Base-by-base conservation (phyloP, 768 basidiomycete genomes). In the Phlebiopsis flavidoalba region DNA sequence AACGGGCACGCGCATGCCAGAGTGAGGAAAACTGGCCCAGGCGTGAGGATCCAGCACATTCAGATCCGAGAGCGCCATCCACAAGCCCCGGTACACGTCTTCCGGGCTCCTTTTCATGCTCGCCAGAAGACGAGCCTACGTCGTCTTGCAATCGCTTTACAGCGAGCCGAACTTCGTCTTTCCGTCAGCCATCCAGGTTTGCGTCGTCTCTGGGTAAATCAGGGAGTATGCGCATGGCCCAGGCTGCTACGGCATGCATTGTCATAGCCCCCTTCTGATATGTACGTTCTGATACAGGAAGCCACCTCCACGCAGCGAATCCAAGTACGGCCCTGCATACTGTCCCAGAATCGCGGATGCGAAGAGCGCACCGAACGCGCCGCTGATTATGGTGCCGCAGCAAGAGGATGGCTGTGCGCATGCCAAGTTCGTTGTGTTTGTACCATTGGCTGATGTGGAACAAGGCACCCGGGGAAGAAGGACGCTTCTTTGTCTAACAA, bases 41-140 rank as follows among this genome's bases (percentile, higher is more conserved):
- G 50, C 15, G 87, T 78, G 53, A 95, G 76, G 82, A 83, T 88
- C 87, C 91, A 94, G 45, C n/a, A 94, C 89, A 70, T 86, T 88
- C 86, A 86, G 85, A 69, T 95, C 93, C 33, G 76, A 77, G 55
- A 91, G 50, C 12, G 91, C 89, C 60, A 88, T 87, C 67, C 17
- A 71, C 65, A 21, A 36, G 4, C 37, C 37, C 19, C 22, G 37
- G 35, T 10, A 35, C 33, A 35, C 8, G 52, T 33, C 31, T 8
- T 17, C 10, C 10, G 37, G n/a, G 12, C 10, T 43, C 54, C 12
- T 74, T 77, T 61, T 81, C 77, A 21, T 74, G 74, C 48, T 19
- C 60, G 51, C 79, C 77, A 17, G 74, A 77, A 60, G 80, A n/a
- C n/a, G n/a, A 76, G 26, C 82, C 83, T 22, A 75, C 75, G 60